phyloP scores from a whole-genome alignment of 352 stramenopile genomes.

The Sclerospora graminicola region DNA sequence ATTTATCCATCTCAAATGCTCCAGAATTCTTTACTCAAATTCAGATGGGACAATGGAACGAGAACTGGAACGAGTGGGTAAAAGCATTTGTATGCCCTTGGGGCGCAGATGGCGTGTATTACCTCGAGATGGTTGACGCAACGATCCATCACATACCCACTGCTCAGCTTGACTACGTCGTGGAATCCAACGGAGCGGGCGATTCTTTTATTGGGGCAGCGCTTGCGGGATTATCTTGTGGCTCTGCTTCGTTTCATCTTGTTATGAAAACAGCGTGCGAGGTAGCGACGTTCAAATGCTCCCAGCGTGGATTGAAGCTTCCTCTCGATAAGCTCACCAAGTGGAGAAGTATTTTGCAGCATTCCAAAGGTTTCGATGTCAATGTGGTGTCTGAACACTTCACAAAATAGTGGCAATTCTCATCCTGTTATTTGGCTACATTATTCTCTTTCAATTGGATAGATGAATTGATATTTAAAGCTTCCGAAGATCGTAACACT shows the following conservation, averaged over 20 bases:
- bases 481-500: too few relatives aligned
- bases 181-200: conserved; percentile 66
- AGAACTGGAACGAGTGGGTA: conserved; percentile 17
- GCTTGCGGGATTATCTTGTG: conserved; percentile 33
- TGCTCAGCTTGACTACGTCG: conserved; percentile 19
- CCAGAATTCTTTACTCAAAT: conserved; percentile 32
- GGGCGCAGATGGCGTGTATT: conserved; percentile 50
- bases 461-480: too few relatives aligned
- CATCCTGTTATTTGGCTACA: too few relatives aligned
- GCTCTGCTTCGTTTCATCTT: conserved; percentile 13
- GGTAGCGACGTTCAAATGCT: conserved; percentile 51
- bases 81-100: conserved; percentile 61
- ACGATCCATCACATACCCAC: conserved; percentile 27
- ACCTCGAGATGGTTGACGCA: conserved; percentile 18
- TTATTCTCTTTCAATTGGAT: too few relatives aligned
- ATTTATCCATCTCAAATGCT: conserved; percentile 29
- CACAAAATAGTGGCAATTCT: too few relatives aligned
- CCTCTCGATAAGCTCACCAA: conserved; percentile 5
- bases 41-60: conserved; percentile 8
- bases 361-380: not conserved
- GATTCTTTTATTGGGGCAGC: conserved; percentile 63
- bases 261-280: conserved; percentile 37
- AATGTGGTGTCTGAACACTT: too few relatives aligned
- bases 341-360: conserved; percentile 13
- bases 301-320: conserved; percentile 42